Base-by-base conservation (phyloP, 2,329 filamentous ascomycete species). In the Penicillium nordicum region DNA sequence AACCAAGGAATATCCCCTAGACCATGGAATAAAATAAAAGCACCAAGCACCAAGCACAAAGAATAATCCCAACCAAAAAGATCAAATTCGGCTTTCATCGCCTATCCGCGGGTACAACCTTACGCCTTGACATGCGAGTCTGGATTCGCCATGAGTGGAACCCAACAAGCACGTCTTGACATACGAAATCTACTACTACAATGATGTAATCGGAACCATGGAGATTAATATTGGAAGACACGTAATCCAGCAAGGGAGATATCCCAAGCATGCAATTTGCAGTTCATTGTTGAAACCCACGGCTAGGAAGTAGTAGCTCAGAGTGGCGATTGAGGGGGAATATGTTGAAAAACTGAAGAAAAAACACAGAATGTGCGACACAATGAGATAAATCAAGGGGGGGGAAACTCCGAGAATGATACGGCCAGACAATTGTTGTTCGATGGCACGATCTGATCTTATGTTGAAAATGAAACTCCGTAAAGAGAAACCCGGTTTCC, bases 281-380 rank as follows among this genome's bases (percentile, higher is more conserved):
- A 45, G 37, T 55, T 44, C 27, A 56, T 56, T 56, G 42, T 34
- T 29, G n/a, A 42, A 42, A 43, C 47, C 25, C 45, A 36, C 27
- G 52, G 32, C 47, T 55, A 55, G 41, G 21, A 50, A 50, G 37
- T 50, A 55, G 47, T 55, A 51, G 47, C 44, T 30, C 52, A 41
- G 18, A 29, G 14, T 37, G 29, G 23, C 53, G 53, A 27, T 25
- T 18, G 43, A 36, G 53, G 53, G 53, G 53, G 53, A 56, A 56
- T 56, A 56, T 56, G 53, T 56, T 55, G 41, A 46, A 55, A 36
- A 41, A 34, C 7, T 37, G 14, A 30, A 11, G 5, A 51, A 25
- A 25, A 12, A 52, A 37, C 29, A 36, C 50, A 21, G 30, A 12
- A 21, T 7, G 36, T 50, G 48, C 6, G 29, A 42, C 18, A 42